phyloP scores from a whole-genome alignment of 2,329 filamentous ascomycete species.

The Hymenoscyphus occultus region DNA sequence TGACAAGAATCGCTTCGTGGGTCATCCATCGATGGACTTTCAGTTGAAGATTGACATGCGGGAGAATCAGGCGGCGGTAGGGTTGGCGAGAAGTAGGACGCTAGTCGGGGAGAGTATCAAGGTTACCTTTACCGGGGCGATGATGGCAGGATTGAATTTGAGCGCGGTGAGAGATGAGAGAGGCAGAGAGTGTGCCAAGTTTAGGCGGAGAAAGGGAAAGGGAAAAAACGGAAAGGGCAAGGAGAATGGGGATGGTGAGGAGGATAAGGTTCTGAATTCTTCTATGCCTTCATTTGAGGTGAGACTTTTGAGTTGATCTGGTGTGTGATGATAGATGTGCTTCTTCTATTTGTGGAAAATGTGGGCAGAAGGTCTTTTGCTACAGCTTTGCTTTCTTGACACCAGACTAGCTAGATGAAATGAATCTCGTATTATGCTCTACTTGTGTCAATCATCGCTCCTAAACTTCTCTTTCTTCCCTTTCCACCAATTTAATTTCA shows the following conservation, averaged over 20 bases:
- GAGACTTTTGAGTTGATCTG: background rate
- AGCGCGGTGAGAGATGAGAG: background rate
- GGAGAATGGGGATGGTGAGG: background rate
- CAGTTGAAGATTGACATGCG: conserved; percentile 1
- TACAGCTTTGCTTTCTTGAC: no score
- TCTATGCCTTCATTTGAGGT: conserved; percentile 1
- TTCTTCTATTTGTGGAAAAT: background rate
- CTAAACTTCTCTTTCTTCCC: no score
- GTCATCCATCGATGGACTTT: background rate
- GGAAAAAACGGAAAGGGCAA: background rate
- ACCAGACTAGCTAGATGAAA: no score
- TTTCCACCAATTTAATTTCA: no score
- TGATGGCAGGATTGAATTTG: background rate
- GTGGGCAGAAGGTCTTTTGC: background rate
- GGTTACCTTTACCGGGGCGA: background rate
- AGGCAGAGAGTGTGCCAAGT: background rate
- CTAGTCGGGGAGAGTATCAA: background rate
- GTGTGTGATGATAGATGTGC: background rate
- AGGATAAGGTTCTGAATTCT: background rate
- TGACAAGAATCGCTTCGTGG: background rate
- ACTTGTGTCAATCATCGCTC: no score
- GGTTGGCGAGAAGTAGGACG: background rate
- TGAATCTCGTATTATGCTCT: no score
- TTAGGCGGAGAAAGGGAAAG: background rate
- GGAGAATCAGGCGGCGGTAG: background rate